phyloP scores from a whole-genome alignment of 2,329 filamentous ascomycete species.

The Verticillium nubilum region DNA sequence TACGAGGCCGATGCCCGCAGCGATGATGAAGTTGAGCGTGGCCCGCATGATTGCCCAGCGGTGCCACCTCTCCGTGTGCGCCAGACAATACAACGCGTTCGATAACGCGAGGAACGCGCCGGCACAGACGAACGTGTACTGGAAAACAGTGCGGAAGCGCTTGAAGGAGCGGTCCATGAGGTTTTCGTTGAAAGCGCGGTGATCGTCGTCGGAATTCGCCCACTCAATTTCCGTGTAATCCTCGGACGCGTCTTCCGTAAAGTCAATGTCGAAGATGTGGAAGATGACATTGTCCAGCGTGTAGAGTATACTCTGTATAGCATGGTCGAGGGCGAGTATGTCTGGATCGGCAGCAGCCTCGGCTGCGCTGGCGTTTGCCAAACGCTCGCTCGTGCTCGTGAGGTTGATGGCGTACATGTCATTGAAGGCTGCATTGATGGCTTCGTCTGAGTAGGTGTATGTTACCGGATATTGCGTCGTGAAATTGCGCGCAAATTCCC shows the following conservation, averaged over 20 bases:
- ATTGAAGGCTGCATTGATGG: conserved; percentile 16
- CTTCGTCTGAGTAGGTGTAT: conserved; percentile 11
- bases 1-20: conserved; percentile 21
- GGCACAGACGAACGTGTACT: conserved; percentile 26
- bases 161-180: conserved; percentile 1
- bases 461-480: conserved; percentile 21
- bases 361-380: conserved; percentile 6
- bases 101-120: conserved; percentile 25
- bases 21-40: conserved; percentile 20
- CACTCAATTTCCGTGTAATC: conserved; percentile 12
- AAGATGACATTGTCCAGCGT: conserved; percentile 5
- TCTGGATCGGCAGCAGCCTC: conserved; percentile 2
- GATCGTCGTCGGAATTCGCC: conserved; percentile 11
- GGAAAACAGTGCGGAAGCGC: conserved; percentile 19
- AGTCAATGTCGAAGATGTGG: conserved; percentile 17
- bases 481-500: conserved; percentile 12
- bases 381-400: conserved; percentile 14
- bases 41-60: conserved; percentile 25
- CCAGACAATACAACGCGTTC: conserved; percentile 21
- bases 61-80: conserved; percentile 23
- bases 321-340: neutral
- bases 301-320: neutral
- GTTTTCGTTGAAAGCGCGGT: conserved; percentile 15
- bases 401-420: conserved; percentile 22
- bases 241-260: conserved; percentile 17